Percentiles rank a stretch among this genome's conserved stretches.
These are phyloP conservation scores for Cercospora sojina DNA, from an alignment of 2,329 filamentous ascomycete genomes.

Conservation along the genomic window DNA sequence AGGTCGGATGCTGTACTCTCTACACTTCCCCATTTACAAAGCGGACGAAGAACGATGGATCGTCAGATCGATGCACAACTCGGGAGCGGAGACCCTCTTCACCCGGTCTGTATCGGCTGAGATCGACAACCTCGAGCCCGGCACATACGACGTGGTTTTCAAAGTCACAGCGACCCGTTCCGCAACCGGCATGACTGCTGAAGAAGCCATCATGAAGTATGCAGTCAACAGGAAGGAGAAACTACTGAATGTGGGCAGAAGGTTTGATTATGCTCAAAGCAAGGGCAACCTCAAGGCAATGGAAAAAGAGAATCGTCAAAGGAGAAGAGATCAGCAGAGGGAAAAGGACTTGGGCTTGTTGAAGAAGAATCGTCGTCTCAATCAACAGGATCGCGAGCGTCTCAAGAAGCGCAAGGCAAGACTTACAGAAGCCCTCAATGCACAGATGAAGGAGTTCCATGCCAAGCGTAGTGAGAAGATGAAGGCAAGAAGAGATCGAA, in stretches of 20 bases:
- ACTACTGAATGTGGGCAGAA: conserved; percentile 66
- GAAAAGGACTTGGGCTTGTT: conserved; percentile 38
- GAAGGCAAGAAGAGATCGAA: conserved; percentile 16
- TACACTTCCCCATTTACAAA: conserved; percentile 61
- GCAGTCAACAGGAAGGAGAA: conserved; percentile 69
- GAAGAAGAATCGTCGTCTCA: conserved; percentile 43
- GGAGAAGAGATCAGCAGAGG: conserved; percentile 22
- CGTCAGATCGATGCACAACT: conserved; percentile 36
- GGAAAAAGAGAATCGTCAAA: conserved; percentile 42
- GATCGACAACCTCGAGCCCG: conserved; percentile 66
- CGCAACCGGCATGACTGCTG: conserved; percentile 53
- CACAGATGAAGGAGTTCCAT: conserved; percentile 28
- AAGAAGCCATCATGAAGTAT: conserved; percentile 66
- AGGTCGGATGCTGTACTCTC: conserved; percentile 57
- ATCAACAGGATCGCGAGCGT: conserved; percentile 40
- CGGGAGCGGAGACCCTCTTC: conserved; percentile 58
- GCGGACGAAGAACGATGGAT: conserved; percentile 38
- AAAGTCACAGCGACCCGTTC: conserved; percentile 68
- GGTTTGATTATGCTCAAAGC: conserved; percentile 68
- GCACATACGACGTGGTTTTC: conserved; percentile 72
- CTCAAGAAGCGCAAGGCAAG: conserved; percentile 30
- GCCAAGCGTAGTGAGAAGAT: conserved; percentile 18
- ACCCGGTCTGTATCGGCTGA: conserved; percentile 75
- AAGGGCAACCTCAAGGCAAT: conserved; percentile 59
- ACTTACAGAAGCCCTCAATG: conserved; percentile 30